Conservation (phyloP, 345 rosid genomes). For the Citropsis articulata region DNA sequence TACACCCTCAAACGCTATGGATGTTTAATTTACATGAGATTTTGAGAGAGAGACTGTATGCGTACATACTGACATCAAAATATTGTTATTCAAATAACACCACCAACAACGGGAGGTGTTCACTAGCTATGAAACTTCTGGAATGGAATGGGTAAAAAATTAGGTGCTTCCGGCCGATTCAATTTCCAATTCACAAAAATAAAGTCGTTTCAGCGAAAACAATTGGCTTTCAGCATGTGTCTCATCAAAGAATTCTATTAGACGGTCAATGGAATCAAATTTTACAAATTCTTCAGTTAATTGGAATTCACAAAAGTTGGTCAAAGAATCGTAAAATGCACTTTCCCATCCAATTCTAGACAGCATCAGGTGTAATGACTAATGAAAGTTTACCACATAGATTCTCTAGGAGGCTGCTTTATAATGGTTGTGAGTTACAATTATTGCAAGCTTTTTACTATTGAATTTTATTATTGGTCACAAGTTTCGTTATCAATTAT, state of each 20-base stretch:
- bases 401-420: background rate
- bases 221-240: background rate
- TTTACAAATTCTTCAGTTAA: background rate
- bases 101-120: too few species aligned
- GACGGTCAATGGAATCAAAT: slow-evolving; percentile 6
- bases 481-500: too few species aligned
- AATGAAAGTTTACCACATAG: background rate
- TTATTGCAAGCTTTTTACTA: too few species aligned
- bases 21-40: too few species aligned
- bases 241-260: background rate
- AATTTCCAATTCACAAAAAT: background rate
- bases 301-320: slow-evolving; percentile 9
- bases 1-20: too few species aligned
- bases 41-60: too few species aligned
- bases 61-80: too few species aligned
- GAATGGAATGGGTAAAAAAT: background rate
- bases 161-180: background rate
- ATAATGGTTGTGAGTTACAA: background rate
- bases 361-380: too few species aligned
- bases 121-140: background rate
- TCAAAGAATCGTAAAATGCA: background rate
- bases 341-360: background rate
- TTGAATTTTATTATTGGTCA: too few species aligned
- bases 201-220: slow-evolving; percentile 1
- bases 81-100: too few species aligned